phyloP scores from a whole-genome alignment of 2,329 filamentous ascomycete species.

The Bimuria novae-zelandiae region DNA sequence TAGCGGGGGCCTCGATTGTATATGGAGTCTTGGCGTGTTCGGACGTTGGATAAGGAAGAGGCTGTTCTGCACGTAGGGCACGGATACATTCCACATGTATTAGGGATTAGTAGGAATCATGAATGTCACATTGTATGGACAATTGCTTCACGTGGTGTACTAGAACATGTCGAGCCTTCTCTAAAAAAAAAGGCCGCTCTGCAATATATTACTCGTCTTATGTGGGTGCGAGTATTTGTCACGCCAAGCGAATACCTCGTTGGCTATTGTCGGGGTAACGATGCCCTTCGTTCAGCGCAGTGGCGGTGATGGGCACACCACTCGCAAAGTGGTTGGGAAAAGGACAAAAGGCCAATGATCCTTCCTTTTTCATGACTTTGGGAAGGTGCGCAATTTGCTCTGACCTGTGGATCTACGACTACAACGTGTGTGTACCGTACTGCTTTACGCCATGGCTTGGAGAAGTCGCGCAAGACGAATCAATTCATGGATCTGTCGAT shows the following conservation, averaged over 20 bases:
- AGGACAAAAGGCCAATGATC: too few relatives aligned
- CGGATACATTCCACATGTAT: slow-evolving; percentile 18
- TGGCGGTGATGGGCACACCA: too few relatives aligned
- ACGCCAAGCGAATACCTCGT: slow-evolving; percentile 1
- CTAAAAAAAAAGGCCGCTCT: neutral
- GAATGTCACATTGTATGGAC: slow-evolving; percentile 5
- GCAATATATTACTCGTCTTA: neutral
- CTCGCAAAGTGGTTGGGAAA: too few relatives aligned
- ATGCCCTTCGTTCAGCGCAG: neutral
- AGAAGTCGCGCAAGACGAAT: too few relatives aligned
- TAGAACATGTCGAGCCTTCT: neutral
- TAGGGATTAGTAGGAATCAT: slow-evolving; percentile 16
- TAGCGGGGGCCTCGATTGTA: slow-evolving; percentile 27
- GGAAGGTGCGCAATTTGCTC: too few relatives aligned
- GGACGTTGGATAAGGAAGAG: slow-evolving; percentile 22
- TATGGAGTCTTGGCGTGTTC: slow-evolving; percentile 34
- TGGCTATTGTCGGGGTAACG: neutral
- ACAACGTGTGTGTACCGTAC: too few relatives aligned
- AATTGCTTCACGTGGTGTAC: neutral
- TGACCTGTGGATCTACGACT: too few relatives aligned
- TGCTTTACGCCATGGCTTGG: too few relatives aligned
- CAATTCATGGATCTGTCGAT: too few relatives aligned
- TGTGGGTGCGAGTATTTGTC: neutral
- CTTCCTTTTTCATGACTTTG: too few relatives aligned
- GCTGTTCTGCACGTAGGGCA: slow-evolving; percentile 20